Evolutionary conservation across 2,329 filamentous ascomycete species (phyloP).

Genomic region (Aspergillus neoniger): DNA sequence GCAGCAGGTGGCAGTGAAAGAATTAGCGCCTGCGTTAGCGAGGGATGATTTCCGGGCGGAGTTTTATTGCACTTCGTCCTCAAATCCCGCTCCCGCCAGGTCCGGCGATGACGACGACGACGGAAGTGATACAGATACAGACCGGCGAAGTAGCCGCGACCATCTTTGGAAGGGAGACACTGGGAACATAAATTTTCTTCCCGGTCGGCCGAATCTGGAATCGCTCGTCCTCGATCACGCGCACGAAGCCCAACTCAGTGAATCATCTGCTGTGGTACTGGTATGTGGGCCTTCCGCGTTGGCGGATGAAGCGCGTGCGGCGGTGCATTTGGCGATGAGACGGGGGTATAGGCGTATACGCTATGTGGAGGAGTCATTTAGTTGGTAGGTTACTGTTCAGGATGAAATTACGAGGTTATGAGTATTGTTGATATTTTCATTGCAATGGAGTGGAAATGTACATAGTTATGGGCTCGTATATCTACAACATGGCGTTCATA

Average conservation of each 20-base stretch:
- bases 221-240: constrained; percentile 37
- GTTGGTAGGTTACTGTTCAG: constrained; percentile 23
- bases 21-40: constrained; percentile 29
- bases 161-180: no score
- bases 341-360: constrained; percentile 38
- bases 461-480: no score
- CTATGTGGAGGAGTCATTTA: constrained; percentile 53
- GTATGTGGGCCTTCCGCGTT: constrained; percentile 50
- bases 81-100: background rate
- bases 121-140: background rate
- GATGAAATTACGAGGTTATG: no score
- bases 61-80: constrained; percentile 31
- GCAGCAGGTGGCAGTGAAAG: constrained; percentile 27
- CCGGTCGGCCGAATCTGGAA: constrained; percentile 43
- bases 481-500: no score
- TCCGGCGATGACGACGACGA: background rate
- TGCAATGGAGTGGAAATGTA: no score
- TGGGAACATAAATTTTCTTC: constrained; percentile 4
- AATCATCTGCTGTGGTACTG: constrained; percentile 39
- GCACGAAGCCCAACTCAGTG: constrained; percentile 28
- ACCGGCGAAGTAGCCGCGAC: background rate
- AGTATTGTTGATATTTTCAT: no score
- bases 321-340: constrained; percentile 40
- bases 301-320: constrained; percentile 48
- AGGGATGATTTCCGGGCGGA: constrained; percentile 35